These are phyloP conservation scores for Byssochlamys sp. DNA, from an alignment of 2,329 filamentous ascomycete genomes.

Conservation along the genomic window DNA sequence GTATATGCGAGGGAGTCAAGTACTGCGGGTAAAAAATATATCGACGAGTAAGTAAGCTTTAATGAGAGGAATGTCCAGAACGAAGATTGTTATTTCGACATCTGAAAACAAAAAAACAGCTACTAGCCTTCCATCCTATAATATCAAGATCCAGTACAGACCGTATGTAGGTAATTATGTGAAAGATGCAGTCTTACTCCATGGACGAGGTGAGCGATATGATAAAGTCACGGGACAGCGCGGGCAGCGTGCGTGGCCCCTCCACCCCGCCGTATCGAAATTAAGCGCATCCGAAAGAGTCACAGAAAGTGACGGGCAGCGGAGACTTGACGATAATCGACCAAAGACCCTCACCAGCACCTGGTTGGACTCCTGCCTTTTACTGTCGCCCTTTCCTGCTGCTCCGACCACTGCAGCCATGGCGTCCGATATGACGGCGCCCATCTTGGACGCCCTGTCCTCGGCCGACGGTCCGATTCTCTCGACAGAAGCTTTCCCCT, in stretches of 20 bases:
- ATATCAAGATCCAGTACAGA: too few species aligned
- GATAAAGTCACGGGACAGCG: constrained; percentile 2
- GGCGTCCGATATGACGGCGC: constrained; percentile 50
- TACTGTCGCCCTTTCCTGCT: not conserved
- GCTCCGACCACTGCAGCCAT: constrained; percentile 19
- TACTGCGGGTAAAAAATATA: too few species aligned
- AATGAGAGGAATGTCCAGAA: too few species aligned
- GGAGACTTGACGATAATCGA: not conserved
- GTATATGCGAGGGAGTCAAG: too few species aligned
- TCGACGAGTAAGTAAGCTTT: too few species aligned
- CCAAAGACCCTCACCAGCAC: not conserved
- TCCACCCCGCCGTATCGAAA: constrained; percentile 9
- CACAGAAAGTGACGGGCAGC: constrained; percentile 6
- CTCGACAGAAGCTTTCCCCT: constrained; percentile 61
- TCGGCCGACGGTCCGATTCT: constrained; percentile 52
- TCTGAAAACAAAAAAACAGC: too few species aligned
- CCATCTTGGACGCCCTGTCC: constrained; percentile 58
- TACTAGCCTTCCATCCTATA: too few species aligned
- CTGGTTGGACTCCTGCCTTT: not conserved
- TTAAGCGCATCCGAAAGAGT: constrained; percentile 7
- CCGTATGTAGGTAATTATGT: too few species aligned
- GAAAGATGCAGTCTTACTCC: not conserved
- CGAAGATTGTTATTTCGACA: too few species aligned
- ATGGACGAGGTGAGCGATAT: not conserved
- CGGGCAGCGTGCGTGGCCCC: not conserved